These are phyloP conservation scores for Blepharisma stoltei DNA, from an alignment of 73 alveolate genomes.

Conservation along the genomic window DNA sequence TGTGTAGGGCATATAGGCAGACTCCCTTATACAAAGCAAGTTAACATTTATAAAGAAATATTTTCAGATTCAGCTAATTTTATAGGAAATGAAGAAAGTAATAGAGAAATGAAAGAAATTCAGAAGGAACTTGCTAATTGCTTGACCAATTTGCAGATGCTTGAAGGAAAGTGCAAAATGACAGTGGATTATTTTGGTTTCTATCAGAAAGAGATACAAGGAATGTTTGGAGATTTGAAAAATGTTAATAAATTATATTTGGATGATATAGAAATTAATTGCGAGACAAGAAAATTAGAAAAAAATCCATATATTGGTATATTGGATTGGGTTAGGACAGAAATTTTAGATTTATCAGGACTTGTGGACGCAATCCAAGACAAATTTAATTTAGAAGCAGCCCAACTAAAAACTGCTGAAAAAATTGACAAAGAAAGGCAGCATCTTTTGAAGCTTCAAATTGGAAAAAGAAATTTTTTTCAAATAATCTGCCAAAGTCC, in stretches of 20 bases:
- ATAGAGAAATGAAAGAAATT: background rate
- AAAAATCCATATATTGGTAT: background rate
- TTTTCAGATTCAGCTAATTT: background rate
- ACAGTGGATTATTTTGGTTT: background rate
- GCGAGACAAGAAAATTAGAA: background rate
- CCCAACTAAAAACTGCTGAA: background rate
- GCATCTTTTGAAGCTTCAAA: background rate
- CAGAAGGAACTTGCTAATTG: background rate
- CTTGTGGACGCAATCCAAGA: slow-evolving; percentile 6
- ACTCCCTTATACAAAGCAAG: background rate
- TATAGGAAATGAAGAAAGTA: background rate
- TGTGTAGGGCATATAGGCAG: background rate
- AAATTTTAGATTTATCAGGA: slow-evolving; percentile 1
- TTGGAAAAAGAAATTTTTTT: background rate
- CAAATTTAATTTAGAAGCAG: background rate
- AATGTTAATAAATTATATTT: background rate
- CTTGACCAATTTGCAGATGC: background rate
- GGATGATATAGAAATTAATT: background rate
- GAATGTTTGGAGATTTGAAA: background rate
- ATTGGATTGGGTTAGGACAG: slow-evolving; percentile 22
- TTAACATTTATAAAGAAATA: background rate
- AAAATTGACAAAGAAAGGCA: background rate
- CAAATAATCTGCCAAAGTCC: background rate
- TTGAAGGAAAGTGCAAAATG: slow-evolving; percentile 1
- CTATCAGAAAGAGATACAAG: background rate